Conservation (phyloP, 148 eudicot genomes). For the Rhododendron ferrugineum region DNA sequence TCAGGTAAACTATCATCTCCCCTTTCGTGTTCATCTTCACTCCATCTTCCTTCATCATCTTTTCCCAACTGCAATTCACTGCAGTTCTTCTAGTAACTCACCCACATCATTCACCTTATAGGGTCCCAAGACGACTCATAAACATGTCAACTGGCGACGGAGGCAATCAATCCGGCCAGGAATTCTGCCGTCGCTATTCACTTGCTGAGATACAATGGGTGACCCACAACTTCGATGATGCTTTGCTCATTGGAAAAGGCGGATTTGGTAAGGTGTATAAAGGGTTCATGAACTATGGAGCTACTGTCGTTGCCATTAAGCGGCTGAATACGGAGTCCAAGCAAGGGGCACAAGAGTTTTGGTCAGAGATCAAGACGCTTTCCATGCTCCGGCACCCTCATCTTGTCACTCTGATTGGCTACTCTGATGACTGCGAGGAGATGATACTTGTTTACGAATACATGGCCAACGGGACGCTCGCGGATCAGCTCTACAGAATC, state of each 20-base stretch:
- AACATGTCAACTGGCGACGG: not conserved
- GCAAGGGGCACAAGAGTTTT: too few species aligned
- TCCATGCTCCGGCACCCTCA: too few species aligned
- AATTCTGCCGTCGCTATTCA: constrained; percentile 1
- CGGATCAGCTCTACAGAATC: too few species aligned
- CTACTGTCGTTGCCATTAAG: constrained; percentile 1
- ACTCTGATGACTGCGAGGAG: too few species aligned
- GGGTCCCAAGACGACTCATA: not conserved
- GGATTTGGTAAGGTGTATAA: constrained; percentile 19
- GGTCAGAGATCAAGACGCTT: too few species aligned
- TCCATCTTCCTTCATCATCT: not conserved
- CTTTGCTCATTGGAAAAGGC: constrained; percentile 4
- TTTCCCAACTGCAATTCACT: not conserved
- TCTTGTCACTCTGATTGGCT: too few species aligned
- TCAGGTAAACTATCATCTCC: too few species aligned
- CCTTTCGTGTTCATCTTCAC: not conserved
- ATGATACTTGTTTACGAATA: too few species aligned
- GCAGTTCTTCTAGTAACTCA: not conserved
- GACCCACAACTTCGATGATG: not conserved
- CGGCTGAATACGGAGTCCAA: not conserved
- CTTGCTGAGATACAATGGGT: constrained; percentile 4
- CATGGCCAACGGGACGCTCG: too few species aligned
- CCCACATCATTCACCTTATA: not conserved
- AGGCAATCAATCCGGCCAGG: not conserved
- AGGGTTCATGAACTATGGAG: constrained; percentile 10